phyloP scores from a whole-genome alignment of 805 yeast genomes.

The Ogataea methylovora region DNA sequence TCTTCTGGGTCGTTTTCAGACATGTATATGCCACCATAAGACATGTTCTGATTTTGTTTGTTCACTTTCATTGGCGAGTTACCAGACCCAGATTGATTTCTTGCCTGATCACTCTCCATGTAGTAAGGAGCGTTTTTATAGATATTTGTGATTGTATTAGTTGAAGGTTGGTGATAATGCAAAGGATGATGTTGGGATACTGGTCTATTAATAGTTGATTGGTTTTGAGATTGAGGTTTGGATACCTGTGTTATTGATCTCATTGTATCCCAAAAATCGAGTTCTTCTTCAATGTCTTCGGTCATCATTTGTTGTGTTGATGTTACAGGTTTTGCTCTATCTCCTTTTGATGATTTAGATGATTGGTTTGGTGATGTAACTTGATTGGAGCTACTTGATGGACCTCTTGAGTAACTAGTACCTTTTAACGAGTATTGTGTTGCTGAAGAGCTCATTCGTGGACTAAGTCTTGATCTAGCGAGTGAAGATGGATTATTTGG shows the following conservation, averaged over 20 bases:
- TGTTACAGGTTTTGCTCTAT: constrained; percentile 6
- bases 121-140: too few relatives aligned
- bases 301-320: constrained; percentile 4
- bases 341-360: constrained; percentile 4
- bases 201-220: constrained; percentile 21
- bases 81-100: too few relatives aligned
- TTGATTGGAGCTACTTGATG: too few relatives aligned
- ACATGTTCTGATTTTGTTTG: not conserved
- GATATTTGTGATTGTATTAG: constrained; percentile 4
- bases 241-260: constrained; percentile 36
- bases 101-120: too few relatives aligned
- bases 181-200: constrained; percentile 51
- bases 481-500: constrained; percentile 1
- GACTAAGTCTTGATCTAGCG: not conserved
- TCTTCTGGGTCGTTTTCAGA: constrained; percentile 22
- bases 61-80: not conserved
- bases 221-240: not conserved
- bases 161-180: constrained; percentile 27
- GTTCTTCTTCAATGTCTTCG: constrained; percentile 54
- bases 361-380: constrained; percentile 1
- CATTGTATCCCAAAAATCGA: constrained; percentile 69
- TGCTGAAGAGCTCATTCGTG: too few relatives aligned
- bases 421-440: too few relatives aligned
- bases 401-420: too few relatives aligned
- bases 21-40: constrained; percentile 9